Evolutionary conservation across 306 rosid genomes (phyloP).

Genomic region (Vigna angularis): DNA sequence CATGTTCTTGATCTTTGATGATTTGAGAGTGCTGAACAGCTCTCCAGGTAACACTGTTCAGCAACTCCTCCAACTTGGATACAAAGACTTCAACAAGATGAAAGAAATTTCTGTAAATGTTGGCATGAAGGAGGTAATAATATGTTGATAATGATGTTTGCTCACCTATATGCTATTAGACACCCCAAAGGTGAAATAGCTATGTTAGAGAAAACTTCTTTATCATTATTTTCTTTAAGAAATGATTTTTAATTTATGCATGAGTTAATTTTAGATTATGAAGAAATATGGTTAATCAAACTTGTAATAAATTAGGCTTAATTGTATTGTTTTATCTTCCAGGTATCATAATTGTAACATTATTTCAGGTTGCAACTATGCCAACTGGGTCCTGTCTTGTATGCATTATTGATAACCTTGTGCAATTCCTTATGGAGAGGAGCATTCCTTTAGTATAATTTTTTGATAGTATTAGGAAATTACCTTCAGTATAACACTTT

Average conservation of each 20-base stretch:
- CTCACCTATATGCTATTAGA: no score
- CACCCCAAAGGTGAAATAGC: no score
- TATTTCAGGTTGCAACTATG: no score
- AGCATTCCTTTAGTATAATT: background rate
- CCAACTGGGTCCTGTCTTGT: background rate
- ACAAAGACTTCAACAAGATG: background rate
- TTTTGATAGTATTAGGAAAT: background rate
- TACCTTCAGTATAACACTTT: background rate
- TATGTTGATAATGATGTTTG: background rate
- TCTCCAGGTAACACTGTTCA: background rate
- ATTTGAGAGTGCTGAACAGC: constrained; percentile 8
- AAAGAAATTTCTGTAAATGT: background rate
- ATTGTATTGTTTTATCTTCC: no score
- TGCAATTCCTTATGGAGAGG: background rate
- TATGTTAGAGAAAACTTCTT: no score
- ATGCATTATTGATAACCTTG: background rate
- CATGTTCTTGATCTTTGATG: constrained; percentile 34
- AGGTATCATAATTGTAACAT: no score
- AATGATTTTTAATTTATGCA: no score
- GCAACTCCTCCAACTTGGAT: background rate
- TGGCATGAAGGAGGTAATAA: constrained; percentile 31
- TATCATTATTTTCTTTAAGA: no score
- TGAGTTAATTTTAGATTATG: no score
- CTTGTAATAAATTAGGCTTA: no score
- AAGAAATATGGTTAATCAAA: no score